Evolutionary conservation across 1,139 yeast genomes (phyloP).

Genomic region (Magnusiomyces clavatus): DNA sequence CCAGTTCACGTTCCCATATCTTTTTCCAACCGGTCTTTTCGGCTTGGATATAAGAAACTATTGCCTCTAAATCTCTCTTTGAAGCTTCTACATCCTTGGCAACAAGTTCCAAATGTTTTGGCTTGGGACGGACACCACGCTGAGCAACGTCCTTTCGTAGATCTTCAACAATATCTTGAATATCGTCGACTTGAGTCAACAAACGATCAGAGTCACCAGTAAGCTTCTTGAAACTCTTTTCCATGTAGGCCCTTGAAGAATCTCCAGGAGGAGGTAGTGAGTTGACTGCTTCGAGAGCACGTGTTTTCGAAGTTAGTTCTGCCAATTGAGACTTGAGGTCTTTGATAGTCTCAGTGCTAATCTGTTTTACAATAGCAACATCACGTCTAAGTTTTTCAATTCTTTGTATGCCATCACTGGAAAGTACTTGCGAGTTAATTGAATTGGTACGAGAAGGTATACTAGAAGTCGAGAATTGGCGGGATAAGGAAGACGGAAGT

Average conservation of each 20-base stretch:
- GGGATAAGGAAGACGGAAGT: neutral
- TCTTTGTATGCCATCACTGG: slow-evolving; percentile 23
- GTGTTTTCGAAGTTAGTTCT: slow-evolving; percentile 42
- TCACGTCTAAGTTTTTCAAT: slow-evolving; percentile 44
- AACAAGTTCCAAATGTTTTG: slow-evolving; percentile 62
- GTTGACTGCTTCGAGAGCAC: slow-evolving; percentile 37
- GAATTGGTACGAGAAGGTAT: slow-evolving; percentile 8
- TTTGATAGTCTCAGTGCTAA: slow-evolving; percentile 42
- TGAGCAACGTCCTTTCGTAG: slow-evolving; percentile 87
- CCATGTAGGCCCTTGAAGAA: slow-evolving; percentile 63
- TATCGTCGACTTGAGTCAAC: slow-evolving; percentile 76
- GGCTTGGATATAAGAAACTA: slow-evolving; percentile 53
- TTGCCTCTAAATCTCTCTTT: slow-evolving; percentile 40
- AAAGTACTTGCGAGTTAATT: no score
- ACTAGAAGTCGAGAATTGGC: neutral
- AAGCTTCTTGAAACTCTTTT: slow-evolving; percentile 61
- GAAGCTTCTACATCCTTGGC: slow-evolving; percentile 59
- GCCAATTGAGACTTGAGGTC: slow-evolving; percentile 40
- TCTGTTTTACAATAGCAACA: slow-evolving; percentile 55
- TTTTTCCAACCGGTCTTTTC: slow-evolving; percentile 86
- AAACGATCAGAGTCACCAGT: slow-evolving; percentile 71
- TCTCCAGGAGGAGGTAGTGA: slow-evolving; percentile 37
- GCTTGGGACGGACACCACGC: slow-evolving; percentile 78
- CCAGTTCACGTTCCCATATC: slow-evolving; percentile 88
- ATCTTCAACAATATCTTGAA: slow-evolving; percentile 88